These are phyloP conservation scores for Capsella bursapastoris DNA, from an alignment of 345 rosid genomes.

Conservation along the genomic window DNA sequence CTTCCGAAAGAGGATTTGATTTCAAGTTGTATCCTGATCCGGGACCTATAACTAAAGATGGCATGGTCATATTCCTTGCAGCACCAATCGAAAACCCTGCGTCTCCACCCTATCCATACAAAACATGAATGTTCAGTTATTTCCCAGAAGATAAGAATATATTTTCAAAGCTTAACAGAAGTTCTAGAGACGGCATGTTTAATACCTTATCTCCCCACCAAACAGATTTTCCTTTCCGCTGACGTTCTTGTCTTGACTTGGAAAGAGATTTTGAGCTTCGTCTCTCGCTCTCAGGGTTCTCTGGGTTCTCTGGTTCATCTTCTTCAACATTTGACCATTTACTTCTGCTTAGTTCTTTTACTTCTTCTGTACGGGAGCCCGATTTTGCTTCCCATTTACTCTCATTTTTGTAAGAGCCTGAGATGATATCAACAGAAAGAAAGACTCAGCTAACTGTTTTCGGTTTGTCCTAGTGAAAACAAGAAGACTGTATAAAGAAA, in stretches of 20 bases:
- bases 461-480: background rate
- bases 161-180: background rate
- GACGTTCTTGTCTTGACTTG: slow-evolving; percentile 55
- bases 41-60: slow-evolving; percentile 80
- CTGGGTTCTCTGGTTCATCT: slow-evolving; percentile 55
- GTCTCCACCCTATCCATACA: slow-evolving; percentile 54
- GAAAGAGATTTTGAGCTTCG: slow-evolving; percentile 55
- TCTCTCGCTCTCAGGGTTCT: slow-evolving; percentile 45
- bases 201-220: slow-evolving; percentile 91
- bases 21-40: slow-evolving; percentile 94
- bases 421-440: slow-evolving; percentile 4
- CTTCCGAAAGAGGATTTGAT: slow-evolving; percentile 68
- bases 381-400: slow-evolving; percentile 59
- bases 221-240: slow-evolving; percentile 68
- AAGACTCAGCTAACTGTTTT: slow-evolving; percentile 10
- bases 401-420: slow-evolving; percentile 47
- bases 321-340: slow-evolving; percentile 88
- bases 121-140: slow-evolving; percentile 4
- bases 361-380: slow-evolving; percentile 49
- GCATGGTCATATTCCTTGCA: slow-evolving; percentile 59
- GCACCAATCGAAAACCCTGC: slow-evolving; percentile 83
- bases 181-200: background rate
- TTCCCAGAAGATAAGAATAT: slow-evolving; percentile 1
- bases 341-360: slow-evolving; percentile 75
- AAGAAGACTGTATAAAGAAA: background rate